A percentile compares a stretch with the other conserved stretches of the same genome.
phyloP scores from a whole-genome alignment of 208 protist species.

The Leishmania arabica region DNA sequence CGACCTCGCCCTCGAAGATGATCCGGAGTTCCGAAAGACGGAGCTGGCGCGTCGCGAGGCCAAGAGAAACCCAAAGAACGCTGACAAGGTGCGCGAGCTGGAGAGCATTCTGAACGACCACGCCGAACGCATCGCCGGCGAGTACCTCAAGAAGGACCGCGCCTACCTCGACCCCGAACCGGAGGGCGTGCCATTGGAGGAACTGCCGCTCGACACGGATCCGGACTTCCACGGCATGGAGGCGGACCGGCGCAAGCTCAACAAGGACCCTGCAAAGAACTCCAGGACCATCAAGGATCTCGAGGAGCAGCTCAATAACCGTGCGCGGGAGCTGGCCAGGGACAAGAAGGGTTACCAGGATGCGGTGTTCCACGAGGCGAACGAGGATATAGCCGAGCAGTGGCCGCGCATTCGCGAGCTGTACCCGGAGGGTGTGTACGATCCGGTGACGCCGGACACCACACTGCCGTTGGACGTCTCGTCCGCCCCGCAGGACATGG shows the following conservation, averaged over 20 bases:
- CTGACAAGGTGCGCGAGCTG: conserved; percentile 38
- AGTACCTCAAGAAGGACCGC: conserved; percentile 72
- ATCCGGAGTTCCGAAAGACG: conserved; percentile 51
- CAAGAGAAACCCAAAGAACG: conserved; percentile 49
- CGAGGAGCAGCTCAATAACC: conserved; percentile 45
- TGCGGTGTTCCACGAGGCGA: conserved; percentile 70
- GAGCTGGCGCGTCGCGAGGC: conserved; percentile 53
- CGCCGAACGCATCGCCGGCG: conserved; percentile 55
- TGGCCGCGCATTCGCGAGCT: conserved; percentile 80
- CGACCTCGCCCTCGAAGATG: conserved; percentile 66
- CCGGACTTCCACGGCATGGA: conserved; percentile 69
- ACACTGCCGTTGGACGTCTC: conserved; percentile 58
- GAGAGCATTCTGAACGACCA: conserved; percentile 68
- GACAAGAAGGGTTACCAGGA: conserved; percentile 80
- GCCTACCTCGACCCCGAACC: conserved; percentile 73
- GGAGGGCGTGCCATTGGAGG: conserved; percentile 68
- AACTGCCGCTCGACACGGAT: conserved; percentile 70
- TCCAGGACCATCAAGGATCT: conserved; percentile 21
- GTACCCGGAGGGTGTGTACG: conserved; percentile 73
- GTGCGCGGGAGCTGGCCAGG: conserved; percentile 58
- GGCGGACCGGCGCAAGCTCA: conserved; percentile 41
- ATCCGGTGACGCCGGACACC: conserved; percentile 56
- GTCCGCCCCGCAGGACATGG: conserved; percentile 51
- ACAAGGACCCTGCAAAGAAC: conserved; percentile 54
- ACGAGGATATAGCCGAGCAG: conserved; percentile 65